These are phyloP conservation scores for Xylariaceae sp. DNA, from an alignment of 2,329 filamentous ascomycete genomes.

Conservation along the genomic window DNA sequence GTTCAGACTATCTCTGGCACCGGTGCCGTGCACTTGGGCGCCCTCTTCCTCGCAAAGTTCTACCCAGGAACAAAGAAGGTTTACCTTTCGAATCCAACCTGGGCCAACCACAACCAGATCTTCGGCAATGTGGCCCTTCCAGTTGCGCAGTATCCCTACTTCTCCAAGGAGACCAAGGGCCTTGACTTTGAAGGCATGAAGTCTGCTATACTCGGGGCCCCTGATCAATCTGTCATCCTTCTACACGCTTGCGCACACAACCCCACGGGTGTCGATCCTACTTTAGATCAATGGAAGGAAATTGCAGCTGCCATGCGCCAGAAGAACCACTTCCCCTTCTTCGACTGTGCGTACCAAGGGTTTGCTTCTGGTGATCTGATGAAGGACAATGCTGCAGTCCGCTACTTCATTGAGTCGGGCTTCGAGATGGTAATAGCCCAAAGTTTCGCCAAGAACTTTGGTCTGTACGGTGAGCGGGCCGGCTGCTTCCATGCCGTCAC, in stretches of 20 bases:
- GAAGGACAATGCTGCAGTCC: constrained; percentile 85
- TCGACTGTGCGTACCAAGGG: constrained; percentile 96
- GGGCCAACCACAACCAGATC: constrained; percentile 99
- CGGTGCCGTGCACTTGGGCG: constrained; percentile 88
- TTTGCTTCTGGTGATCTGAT: constrained; percentile 89
- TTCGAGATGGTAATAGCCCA: constrained; percentile 87
- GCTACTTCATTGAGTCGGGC: constrained; percentile 88
- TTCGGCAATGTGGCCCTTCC: constrained; percentile 83
- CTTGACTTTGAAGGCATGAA: constrained; percentile 92
- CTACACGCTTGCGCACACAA: constrained; percentile 97
- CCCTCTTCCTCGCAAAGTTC: constrained; percentile 90
- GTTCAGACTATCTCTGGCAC: constrained; percentile 97
- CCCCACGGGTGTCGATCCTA: constrained; percentile 94
- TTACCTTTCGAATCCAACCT: constrained; percentile 93
- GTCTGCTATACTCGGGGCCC: constrained; percentile 62
- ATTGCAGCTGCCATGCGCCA: constrained; percentile 72
- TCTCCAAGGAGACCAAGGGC: constrained; percentile 80
- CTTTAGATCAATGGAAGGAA: constrained; percentile 89
- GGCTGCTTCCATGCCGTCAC: constrained; percentile 95
- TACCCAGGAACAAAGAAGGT: constrained; percentile 70
- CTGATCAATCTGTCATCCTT: constrained; percentile 78
- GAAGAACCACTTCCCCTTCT: constrained; percentile 93
- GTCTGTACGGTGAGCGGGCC: constrained; percentile 92
- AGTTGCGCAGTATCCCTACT: constrained; percentile 88
- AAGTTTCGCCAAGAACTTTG: constrained; percentile 97